These are phyloP conservation scores for Karstenula rhodostoma DNA, from an alignment of 2,329 filamentous ascomycete genomes.

Conservation along the genomic window DNA sequence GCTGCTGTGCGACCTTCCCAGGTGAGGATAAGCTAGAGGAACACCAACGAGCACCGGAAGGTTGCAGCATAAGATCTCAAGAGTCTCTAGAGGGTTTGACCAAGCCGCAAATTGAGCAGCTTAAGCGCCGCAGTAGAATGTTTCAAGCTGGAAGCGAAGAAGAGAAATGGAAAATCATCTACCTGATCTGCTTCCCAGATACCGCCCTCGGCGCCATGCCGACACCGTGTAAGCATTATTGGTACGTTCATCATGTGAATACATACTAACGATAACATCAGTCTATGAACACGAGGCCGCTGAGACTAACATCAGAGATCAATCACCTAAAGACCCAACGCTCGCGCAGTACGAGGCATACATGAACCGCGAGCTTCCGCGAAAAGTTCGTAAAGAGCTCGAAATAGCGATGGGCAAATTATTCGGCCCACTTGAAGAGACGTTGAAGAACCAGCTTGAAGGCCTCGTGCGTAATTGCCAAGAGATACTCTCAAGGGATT, in stretches of 20 bases:
- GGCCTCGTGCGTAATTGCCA: slow-evolving; percentile 15
- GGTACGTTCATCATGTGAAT: not conserved
- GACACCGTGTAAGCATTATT: slow-evolving; percentile 12
- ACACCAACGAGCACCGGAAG: slow-evolving; percentile 5
- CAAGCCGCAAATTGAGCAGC: slow-evolving; percentile 13
- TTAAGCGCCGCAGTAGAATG: slow-evolving; percentile 17
- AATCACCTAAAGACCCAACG: slow-evolving; percentile 13
- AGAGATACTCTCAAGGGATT: slow-evolving; percentile 13
- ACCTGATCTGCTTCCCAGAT: slow-evolving; percentile 18
- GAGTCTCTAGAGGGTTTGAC: slow-evolving; percentile 11
- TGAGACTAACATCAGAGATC: not conserved
- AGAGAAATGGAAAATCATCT: slow-evolving; percentile 21
- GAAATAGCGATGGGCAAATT: slow-evolving; percentile 10
- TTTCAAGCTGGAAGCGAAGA: slow-evolving; percentile 19
- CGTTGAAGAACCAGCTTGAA: slow-evolving; percentile 18
- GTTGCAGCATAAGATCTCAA: slow-evolving; percentile 2
- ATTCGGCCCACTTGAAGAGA: slow-evolving; percentile 15
- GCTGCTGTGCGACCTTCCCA: slow-evolving; percentile 14
- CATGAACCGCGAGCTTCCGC: slow-evolving; percentile 17
- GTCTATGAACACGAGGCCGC: not conserved
- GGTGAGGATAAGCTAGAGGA: slow-evolving; percentile 10
- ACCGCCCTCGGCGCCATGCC: slow-evolving; percentile 10
- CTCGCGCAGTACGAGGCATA: slow-evolving; percentile 16
- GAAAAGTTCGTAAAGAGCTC: slow-evolving; percentile 13
- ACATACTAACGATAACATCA: not conserved